Percentiles rank a stretch among this genome's conserved stretches.
Conservation (phyloP, 441 rosid species). For the Gossypium davidsonii region DNA sequence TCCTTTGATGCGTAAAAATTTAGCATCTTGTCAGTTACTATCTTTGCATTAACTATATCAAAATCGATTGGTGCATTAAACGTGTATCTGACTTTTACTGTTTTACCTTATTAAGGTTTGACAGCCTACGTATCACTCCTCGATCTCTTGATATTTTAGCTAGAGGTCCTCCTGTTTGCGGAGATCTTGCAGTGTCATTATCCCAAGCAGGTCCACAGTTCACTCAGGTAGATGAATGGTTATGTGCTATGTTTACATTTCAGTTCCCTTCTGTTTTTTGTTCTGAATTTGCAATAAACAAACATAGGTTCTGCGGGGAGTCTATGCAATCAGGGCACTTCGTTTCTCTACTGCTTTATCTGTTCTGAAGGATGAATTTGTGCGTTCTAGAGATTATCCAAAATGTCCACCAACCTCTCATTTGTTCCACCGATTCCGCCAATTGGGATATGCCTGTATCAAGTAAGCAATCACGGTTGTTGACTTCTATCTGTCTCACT, state of each 20-base stretch:
- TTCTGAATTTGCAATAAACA: constrained; percentile 26
- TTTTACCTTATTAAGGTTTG: constrained; percentile 61
- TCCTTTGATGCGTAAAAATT: neutral
- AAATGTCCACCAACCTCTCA: constrained; percentile 92
- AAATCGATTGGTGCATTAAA: constrained; percentile 6
- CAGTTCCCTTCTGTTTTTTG: constrained; percentile 8
- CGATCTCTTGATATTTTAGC: constrained; percentile 90
- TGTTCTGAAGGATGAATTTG: constrained; percentile 86
- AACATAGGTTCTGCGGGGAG: constrained; percentile 73
- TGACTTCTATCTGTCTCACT: neutral
- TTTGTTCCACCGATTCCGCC: constrained; percentile 88
- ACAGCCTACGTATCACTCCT: constrained; percentile 91
- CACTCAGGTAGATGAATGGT: constrained; percentile 64
- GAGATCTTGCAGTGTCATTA: constrained; percentile 94
- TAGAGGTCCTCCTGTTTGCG: constrained; percentile 88
- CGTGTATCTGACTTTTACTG: constrained; percentile 24
- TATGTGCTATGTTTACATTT: constrained; percentile 13
- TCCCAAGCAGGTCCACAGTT: constrained; percentile 98
- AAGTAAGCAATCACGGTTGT: constrained; percentile 41
- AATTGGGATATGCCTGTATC: constrained; percentile 94
- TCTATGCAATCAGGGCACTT: constrained; percentile 88
- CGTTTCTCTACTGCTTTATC: constrained; percentile 90
- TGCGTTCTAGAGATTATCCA: constrained; percentile 98
- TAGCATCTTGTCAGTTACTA: neutral
- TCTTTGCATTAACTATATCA: constrained; percentile 6